These are phyloP conservation scores for Claviceps quebecensis DNA, from an alignment of 2,329 filamentous ascomycete genomes.

Conservation along the genomic window DNA sequence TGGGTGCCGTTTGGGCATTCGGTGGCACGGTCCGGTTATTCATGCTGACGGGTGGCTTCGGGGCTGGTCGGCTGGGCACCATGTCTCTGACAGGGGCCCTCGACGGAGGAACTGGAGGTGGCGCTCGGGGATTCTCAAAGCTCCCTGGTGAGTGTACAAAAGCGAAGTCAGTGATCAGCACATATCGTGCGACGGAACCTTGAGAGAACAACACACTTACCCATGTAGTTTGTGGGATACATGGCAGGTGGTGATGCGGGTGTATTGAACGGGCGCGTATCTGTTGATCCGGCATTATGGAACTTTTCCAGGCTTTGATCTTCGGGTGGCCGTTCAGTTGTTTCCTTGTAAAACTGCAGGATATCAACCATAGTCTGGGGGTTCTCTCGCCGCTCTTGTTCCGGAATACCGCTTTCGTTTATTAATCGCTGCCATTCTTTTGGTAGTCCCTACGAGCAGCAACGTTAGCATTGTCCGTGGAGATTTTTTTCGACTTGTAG, in stretches of 20 bases:
- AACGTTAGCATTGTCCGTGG: constrained; percentile 7
- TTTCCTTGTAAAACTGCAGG: constrained; percentile 94
- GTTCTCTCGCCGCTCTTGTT: constrained; percentile 90
- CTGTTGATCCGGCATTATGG: constrained; percentile 60
- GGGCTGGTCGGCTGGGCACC: constrained; percentile 72
- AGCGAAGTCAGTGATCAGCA: background rate
- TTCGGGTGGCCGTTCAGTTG: constrained; percentile 63
- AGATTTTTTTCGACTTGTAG: background rate
- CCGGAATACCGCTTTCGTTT: constrained; percentile 88
- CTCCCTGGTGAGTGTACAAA: constrained; percentile 40
- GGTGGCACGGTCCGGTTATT: constrained; percentile 43
- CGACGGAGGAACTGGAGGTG: constrained; percentile 66
- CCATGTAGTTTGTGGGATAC: constrained; percentile 40
- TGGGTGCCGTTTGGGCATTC: constrained; percentile 30
- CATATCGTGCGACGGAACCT: background rate
- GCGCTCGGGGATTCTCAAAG: constrained; percentile 91
- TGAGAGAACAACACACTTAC: constrained; percentile 51
- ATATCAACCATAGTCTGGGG: constrained; percentile 94
- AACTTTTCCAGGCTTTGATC: constrained; percentile 94
- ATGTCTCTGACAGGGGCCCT: constrained; percentile 36
- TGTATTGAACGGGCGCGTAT: constrained; percentile 30
- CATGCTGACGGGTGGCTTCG: constrained; percentile 62
- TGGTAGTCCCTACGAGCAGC: constrained; percentile 59
- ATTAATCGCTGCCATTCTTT: constrained; percentile 97
- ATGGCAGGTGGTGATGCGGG: constrained; percentile 37